Percentiles rank a stretch among this genome's conserved stretches.
Evolutionary conservation across 192 early-diverging fungal species (phyloP).

Genomic region (Coemansia erecta): DNA sequence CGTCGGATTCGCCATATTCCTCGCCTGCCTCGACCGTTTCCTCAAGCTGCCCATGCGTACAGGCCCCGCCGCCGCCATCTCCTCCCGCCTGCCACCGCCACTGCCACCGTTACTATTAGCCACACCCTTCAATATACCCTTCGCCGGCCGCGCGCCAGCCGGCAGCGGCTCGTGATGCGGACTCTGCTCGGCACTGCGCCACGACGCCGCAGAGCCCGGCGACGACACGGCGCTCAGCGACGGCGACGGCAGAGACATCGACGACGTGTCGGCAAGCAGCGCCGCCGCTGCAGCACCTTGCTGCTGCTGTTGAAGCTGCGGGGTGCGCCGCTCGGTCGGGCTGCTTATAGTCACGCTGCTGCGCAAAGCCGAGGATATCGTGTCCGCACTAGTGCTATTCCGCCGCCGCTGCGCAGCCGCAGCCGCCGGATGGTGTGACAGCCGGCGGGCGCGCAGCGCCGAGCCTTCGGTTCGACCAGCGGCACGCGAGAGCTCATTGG

Average conservation of each 20-base stretch:
- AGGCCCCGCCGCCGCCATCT: constrained; percentile 14
- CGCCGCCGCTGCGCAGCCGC: too few relatives aligned
- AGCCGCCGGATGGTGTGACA: neutral
- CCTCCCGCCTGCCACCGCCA: neutral
- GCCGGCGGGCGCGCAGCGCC: neutral
- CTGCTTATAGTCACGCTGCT: constrained; percentile 16
- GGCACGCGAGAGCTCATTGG: neutral
- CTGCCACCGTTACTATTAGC: too few relatives aligned
- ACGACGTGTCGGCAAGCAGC: constrained; percentile 11
- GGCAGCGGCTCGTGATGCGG: constrained; percentile 50
- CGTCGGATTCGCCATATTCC: constrained; percentile 32
- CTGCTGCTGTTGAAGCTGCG: too few relatives aligned
- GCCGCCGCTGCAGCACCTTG: constrained; percentile 3
- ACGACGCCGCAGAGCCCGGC: constrained; percentile 34
- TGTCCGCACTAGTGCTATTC: constrained; percentile 6
- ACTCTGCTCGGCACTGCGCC: constrained; percentile 38
- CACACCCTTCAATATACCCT: constrained; percentile 42
- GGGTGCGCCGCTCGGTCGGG: constrained; percentile 16
- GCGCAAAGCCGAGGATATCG: constrained; percentile 10
- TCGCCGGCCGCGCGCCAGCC: constrained; percentile 32
- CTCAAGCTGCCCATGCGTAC: constrained; percentile 37
- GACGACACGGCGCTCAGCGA: constrained; percentile 26
- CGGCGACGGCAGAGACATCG: constrained; percentile 33
- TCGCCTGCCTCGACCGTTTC: constrained; percentile 36
- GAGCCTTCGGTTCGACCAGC: neutral